phyloP scores from a whole-genome alignment of 2,329 filamentous ascomycete species.

The Hypoxylon sp. region DNA sequence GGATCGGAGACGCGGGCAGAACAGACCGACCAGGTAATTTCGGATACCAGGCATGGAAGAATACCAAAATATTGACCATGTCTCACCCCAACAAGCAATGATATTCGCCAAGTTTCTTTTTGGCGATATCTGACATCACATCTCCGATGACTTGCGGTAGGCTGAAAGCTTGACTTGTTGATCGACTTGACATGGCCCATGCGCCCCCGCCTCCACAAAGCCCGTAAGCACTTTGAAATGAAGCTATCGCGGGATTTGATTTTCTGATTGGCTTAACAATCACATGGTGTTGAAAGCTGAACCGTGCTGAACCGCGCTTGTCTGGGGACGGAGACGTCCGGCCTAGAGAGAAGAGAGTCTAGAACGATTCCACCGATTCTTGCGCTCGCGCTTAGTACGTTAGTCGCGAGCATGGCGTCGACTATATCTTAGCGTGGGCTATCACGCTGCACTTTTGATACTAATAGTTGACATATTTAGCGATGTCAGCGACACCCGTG shows the following conservation, averaged over 20 bases:
- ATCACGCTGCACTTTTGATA: background rate
- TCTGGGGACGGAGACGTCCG: background rate
- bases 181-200: background rate
- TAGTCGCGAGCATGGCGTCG: background rate
- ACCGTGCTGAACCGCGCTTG: background rate
- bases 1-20: conserved; percentile 3
- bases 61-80: conserved; percentile 25
- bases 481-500: background rate
- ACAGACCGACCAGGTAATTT: conserved; percentile 12
- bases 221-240: conserved; percentile 3
- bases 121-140: conserved; percentile 5
- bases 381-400: background rate
- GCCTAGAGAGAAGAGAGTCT: background rate
- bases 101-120: conserved; percentile 17
- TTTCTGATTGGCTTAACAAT: conserved; percentile 4
- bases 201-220: background rate
- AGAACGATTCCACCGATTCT: background rate
- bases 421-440: background rate
- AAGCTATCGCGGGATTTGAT: background rate
- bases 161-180: background rate
- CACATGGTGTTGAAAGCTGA: conserved; percentile 1
- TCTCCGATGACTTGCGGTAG: conserved; percentile 2
- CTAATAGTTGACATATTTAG: background rate
- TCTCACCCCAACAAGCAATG: conserved; percentile 32
- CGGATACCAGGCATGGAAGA: conserved; percentile 2